A percentile compares a stretch with the other conserved stretches of the same genome.
Evolutionary conservation across 176 grass and related monocot genomes (phyloP).

Genomic region (Juncus effusus): DNA sequence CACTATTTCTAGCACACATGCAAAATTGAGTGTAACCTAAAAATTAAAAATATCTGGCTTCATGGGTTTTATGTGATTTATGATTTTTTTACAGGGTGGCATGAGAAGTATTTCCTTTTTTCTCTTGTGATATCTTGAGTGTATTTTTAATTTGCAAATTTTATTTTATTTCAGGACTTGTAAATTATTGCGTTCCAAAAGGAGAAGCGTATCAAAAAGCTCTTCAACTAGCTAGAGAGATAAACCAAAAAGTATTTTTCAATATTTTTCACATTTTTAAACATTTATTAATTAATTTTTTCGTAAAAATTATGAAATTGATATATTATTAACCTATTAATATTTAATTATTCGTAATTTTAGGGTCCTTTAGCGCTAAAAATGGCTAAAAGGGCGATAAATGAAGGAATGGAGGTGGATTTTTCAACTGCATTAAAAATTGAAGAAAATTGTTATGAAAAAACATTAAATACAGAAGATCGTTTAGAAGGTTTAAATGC

Average conservation of each 20-base stretch:
- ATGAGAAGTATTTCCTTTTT: background rate
- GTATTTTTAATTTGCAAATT: background rate
- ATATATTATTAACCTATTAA: background rate
- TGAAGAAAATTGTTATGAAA: conserved; percentile 83
- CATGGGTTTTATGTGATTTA: too few species aligned
- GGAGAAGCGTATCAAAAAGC: conserved; percentile 62
- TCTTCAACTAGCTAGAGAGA: conserved; percentile 69
- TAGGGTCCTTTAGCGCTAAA: conserved; percentile 79
- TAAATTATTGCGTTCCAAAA: conserved; percentile 77
- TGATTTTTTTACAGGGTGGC: background rate
- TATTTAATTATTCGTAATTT: conserved; percentile 7
- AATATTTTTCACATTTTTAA: conserved; percentile 3
- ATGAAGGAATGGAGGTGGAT: conserved; percentile 54
- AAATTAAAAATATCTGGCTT: too few species aligned
- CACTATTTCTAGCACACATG: too few species aligned
- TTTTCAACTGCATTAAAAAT: conserved; percentile 40
- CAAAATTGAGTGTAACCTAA: too few species aligned
- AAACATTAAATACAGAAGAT: conserved; percentile 63
- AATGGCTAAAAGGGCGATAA: conserved; percentile 89
- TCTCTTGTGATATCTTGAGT: background rate
- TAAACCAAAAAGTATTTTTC: conserved; percentile 63
- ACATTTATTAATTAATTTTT: background rate
- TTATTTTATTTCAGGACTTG: conserved; percentile 47
- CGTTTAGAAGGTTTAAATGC: conserved; percentile 83
- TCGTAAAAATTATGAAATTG: conserved; percentile 3